phyloP scores from a whole-genome alignment of 495 filamentous ascomycete species.

The Hypomontagnella submonticulosa region DNA sequence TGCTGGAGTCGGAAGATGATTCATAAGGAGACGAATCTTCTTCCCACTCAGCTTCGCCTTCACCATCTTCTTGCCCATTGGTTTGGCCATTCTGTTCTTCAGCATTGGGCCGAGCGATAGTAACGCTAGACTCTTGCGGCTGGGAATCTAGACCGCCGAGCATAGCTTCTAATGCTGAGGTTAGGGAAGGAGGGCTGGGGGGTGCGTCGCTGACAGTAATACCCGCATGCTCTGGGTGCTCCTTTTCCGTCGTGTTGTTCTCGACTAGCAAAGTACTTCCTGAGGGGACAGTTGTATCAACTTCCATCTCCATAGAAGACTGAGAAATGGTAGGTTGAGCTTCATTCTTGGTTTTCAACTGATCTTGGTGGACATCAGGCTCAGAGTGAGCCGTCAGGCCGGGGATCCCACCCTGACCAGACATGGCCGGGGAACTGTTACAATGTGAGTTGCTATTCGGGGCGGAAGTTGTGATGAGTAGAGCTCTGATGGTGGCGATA shows the following conservation, averaged over 20 bases:
- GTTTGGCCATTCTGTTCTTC: slow-evolving; percentile 24
- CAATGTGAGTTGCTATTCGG: neutral
- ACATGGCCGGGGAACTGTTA: slow-evolving; percentile 52
- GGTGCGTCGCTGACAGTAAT: slow-evolving; percentile 32
- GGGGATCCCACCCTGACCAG: slow-evolving; percentile 55
- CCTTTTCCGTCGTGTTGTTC: neutral
- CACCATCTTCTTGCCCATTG: slow-evolving; percentile 28
- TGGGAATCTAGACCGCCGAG: slow-evolving; percentile 52
- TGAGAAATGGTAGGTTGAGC: slow-evolving; percentile 21
- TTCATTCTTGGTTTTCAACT: slow-evolving; percentile 17
- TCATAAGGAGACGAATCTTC: slow-evolving; percentile 71
- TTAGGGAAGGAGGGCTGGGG: slow-evolving; percentile 51
- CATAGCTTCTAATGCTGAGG: slow-evolving; percentile 58
- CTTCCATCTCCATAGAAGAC: slow-evolving; percentile 29
- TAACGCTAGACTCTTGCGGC: slow-evolving; percentile 13
- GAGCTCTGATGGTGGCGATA: neutral
- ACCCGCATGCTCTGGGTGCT: slow-evolving; percentile 19
- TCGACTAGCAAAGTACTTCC: neutral
- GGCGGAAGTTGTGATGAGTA: slow-evolving; percentile 2
- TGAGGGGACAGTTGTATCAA: slow-evolving; percentile 8
- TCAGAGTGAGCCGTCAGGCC: slow-evolving; percentile 42
- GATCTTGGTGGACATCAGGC: slow-evolving; percentile 12
- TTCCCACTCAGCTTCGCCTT: slow-evolving; percentile 62
- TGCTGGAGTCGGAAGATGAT: slow-evolving; percentile 61
- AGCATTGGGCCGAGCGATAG: slow-evolving; percentile 19